Evolutionary conservation across 306 rosid genomes (phyloP), one percentile per base, ranked within the genome.

Genomic region (Vachellia collinsii): DNA sequence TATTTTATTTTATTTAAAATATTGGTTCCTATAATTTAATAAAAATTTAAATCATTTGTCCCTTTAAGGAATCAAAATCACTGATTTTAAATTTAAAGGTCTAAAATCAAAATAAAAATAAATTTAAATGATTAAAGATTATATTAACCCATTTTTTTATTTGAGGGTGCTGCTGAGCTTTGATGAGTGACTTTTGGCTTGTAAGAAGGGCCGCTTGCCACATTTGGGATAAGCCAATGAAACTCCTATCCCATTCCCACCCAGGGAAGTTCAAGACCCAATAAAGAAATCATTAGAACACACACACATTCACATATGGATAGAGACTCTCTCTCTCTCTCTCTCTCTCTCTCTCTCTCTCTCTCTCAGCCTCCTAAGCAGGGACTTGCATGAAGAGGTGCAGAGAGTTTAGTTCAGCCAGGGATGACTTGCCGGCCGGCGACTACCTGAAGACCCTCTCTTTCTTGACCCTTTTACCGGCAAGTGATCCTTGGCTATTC

Each of bases 341-440:
- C n/a, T n/a, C n/a, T n/a, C n/a, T n/a, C n/a, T n/a, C n/a, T n/a
- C n/a, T n/a, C n/a, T n/a, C n/a, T n/a, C n/a, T 34, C n/a, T n/a
- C n/a, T n/a, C n/a, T n/a, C n/a, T n/a, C n/a, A n/a, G 46, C 74
- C 43, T 39, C 79, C 85, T 85, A 79, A 85, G 88, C 48, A 79
- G 77, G 39, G 39, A 65, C 84, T 86, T 86, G 53, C 86, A 79
- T 86, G 84, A 80, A 72, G 83, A 76, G 84, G 80, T 0, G 25
- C 43, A 77, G 85, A 73, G 78, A 86, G 86, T 67, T 11, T 67
- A 43, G 62, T 73, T 29, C 85, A 86, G 89, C 89, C 89, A 86
- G 83, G 89, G 85, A 86, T 86, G 89, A 86, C 85, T 86, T 86
- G 89, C 89, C 87, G 89, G 83, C 37, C 80, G 89, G 83, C 79